Evolutionary conservation across 2,329 filamentous ascomycete genomes (phyloP).

Genomic region (Atkinsonella texensis): DNA sequence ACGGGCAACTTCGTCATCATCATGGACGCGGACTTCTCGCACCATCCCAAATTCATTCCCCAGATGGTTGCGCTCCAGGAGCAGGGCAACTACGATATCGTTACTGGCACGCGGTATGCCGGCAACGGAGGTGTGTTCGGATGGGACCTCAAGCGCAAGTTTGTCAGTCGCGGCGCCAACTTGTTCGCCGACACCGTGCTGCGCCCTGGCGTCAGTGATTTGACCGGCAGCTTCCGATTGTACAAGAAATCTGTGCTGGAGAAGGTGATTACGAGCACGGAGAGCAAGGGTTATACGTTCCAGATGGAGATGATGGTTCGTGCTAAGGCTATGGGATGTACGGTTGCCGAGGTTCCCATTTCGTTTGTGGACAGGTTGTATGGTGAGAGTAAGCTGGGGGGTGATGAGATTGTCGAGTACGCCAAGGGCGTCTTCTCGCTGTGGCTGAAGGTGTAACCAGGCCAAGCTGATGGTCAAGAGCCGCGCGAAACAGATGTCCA

Average conservation of each 20-base stretch:
- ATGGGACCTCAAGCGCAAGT: slow-evolving; percentile 88
- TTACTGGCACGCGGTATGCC: slow-evolving; percentile 91
- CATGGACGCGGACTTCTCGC: slow-evolving; percentile 99
- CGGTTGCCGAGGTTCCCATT: slow-evolving; percentile 90
- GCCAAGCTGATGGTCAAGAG: neutral
- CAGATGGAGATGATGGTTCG: slow-evolving; percentile 99
- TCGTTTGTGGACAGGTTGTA: slow-evolving; percentile 92
- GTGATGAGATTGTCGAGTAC: slow-evolving; percentile 93
- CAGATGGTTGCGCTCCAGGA: slow-evolving; percentile 80
- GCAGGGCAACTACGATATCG: slow-evolving; percentile 76
- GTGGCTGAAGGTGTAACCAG: slow-evolving; percentile 59
- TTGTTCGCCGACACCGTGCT: slow-evolving; percentile 92
- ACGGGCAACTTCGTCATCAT: slow-evolving; percentile 96
- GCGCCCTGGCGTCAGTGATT: slow-evolving; percentile 83
- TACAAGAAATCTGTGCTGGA: slow-evolving; percentile 87
- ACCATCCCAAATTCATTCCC: slow-evolving; percentile 98
- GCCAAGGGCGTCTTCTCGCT: slow-evolving; percentile 70
- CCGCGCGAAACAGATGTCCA: neutral
- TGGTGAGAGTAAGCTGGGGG: slow-evolving; percentile 88
- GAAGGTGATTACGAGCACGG: slow-evolving; percentile 79
- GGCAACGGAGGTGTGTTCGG: slow-evolving; percentile 83
- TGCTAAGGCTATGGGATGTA: slow-evolving; percentile 90
- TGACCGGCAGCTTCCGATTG: slow-evolving; percentile 87
- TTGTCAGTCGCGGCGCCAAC: slow-evolving; percentile 80
- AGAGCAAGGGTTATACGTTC: slow-evolving; percentile 96